These are phyloP conservation scores for Mychonastes homosphaera DNA, from an alignment of 139 green algal species.

Conservation along the genomic window DNA sequence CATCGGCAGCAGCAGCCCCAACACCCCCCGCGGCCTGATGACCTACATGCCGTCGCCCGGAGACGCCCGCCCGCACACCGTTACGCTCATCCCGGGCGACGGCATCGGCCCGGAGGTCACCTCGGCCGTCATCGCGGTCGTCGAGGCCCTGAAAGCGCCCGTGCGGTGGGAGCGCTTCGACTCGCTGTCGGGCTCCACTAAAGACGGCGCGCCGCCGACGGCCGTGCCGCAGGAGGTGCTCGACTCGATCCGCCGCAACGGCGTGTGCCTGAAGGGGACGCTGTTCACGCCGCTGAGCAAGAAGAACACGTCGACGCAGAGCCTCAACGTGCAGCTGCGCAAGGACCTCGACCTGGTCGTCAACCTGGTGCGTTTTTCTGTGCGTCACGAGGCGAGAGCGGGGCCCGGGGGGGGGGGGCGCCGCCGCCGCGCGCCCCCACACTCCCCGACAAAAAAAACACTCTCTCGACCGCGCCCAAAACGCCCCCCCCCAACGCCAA, in stretches of 20 bases:
- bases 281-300: slow-evolving; percentile 59
- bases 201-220: slow-evolving; percentile 19
- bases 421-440: neutral
- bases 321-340: slow-evolving; percentile 85
- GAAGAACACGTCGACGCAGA: slow-evolving; percentile 47
- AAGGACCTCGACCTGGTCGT: slow-evolving; percentile 83
- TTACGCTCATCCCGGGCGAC: slow-evolving; percentile 60
- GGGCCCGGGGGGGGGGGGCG: neutral
- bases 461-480: neutral
- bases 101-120: slow-evolving; percentile 78
- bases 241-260: slow-evolving; percentile 36
- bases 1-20: no score
- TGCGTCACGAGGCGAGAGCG: neutral
- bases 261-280: slow-evolving; percentile 53
- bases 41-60: slow-evolving; percentile 49
- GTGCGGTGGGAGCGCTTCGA: slow-evolving; percentile 75
- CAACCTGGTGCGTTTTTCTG: slow-evolving; percentile 62
- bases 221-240: slow-evolving; percentile 43
- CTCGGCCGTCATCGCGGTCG: slow-evolving; percentile 62
- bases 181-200: slow-evolving; percentile 25
- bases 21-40: slow-evolving; percentile 15
- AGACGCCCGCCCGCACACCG: slow-evolving; percentile 23
- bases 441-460: neutral
- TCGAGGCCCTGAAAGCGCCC: slow-evolving; percentile 63
- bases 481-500: neutral